A percentile compares a stretch with the other conserved stretches of the same genome.
Evolutionary conservation across 148 eudicot species (phyloP).

Genomic region (Linanthus parryae): DNA sequence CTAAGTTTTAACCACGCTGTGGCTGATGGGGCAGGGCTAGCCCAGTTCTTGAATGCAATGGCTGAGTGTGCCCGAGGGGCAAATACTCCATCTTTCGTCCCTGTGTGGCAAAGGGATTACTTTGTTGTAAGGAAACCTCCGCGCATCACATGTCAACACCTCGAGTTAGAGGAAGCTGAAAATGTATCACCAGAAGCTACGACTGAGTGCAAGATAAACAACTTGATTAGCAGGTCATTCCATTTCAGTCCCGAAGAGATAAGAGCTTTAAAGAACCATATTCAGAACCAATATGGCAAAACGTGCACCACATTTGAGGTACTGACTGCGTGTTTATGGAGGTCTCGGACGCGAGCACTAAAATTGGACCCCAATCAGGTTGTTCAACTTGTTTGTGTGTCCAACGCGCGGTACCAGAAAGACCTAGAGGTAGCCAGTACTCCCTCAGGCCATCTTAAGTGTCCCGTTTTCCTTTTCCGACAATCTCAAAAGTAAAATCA

Average conservation of each 20-base stretch:
- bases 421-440: too few relatives aligned
- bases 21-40: neutral
- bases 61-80: neutral
- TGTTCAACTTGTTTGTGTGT: slow-evolving; percentile 20
- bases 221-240: neutral
- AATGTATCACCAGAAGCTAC: neutral
- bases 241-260: neutral
- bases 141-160: neutral
- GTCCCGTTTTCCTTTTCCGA: too few relatives aligned
- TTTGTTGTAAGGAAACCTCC: neutral
- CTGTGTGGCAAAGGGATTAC: neutral
- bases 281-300: neutral
- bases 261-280: neutral
- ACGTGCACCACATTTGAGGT: neutral
- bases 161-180: neutral
- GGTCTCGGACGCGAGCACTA: slow-evolving; percentile 33
- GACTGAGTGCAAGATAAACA: neutral
- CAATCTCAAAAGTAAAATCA: too few relatives aligned
- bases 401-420: slow-evolving; percentile 16
- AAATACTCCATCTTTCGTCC: neutral
- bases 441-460: too few relatives aligned
- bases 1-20: neutral
- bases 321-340: neutral
- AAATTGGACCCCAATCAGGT: slow-evolving; percentile 25
- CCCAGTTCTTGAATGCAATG: neutral